phyloP scores from a whole-genome alignment of 2,329 filamentous ascomycete genomes.

The Didymella lethalis region DNA sequence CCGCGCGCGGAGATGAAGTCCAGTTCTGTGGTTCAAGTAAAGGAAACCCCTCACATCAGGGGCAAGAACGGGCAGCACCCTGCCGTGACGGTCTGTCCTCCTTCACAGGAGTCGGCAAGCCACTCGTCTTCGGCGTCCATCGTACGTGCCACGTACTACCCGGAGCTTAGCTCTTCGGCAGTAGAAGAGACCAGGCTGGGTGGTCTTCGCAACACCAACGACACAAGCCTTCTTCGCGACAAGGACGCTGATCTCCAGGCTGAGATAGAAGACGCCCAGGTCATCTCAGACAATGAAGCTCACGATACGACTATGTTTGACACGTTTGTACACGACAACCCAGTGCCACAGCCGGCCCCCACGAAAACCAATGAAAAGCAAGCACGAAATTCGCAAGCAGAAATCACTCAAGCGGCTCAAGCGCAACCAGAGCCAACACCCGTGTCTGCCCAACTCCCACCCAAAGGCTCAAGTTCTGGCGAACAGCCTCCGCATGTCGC shows the following conservation, averaged over 20 bases:
- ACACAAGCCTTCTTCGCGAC: not conserved
- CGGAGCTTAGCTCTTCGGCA: constrained; percentile 16
- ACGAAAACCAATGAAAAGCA: not conserved
- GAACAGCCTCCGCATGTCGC: constrained; percentile 1
- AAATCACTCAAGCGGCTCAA: not conserved
- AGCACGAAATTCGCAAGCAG: not conserved
- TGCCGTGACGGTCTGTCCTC: constrained; percentile 3
- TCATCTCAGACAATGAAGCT: not conserved
- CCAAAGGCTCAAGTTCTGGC: constrained; percentile 19
- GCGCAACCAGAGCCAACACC: constrained; percentile 21
- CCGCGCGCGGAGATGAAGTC: not conserved
- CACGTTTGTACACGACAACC: not conserved
- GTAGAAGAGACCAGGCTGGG: constrained; percentile 11
- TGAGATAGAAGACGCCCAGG: not conserved
- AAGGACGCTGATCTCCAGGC: too few relatives aligned
- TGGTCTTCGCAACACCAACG: not conserved
- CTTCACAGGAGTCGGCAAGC: constrained; percentile 24
- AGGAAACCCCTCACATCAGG: constrained; percentile 42
- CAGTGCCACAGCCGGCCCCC: not conserved
- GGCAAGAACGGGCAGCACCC: constrained; percentile 22
- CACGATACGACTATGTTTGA: constrained; percentile 5
- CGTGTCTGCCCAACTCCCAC: constrained; percentile 23
- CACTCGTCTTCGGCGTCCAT: constrained; percentile 37
- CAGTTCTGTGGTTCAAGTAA: constrained; percentile 36
- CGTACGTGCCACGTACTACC: constrained; percentile 35